phyloP scores from a whole-genome alignment of 176 grass and related monocot species.

The Carex kokanica region DNA sequence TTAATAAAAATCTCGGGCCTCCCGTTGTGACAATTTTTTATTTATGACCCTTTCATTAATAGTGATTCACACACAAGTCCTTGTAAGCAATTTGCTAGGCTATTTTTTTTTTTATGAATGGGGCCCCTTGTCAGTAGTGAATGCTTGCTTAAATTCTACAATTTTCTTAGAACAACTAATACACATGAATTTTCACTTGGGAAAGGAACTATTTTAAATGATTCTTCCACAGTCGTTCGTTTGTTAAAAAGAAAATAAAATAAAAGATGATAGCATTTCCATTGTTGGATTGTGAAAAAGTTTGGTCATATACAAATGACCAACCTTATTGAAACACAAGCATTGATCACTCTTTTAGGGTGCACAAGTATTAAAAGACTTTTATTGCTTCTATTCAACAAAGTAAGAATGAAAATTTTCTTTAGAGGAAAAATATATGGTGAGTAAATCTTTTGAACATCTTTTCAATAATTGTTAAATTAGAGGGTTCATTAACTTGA shows the following conservation, averaged over 20 bases:
- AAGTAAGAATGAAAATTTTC: neutral
- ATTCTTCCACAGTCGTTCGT: neutral
- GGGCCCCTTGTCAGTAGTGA: neutral
- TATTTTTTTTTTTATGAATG: neutral
- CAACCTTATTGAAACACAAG: neutral
- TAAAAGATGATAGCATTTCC: neutral
- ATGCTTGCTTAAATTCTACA: neutral
- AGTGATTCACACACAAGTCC: neutral
- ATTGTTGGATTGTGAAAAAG: slow-evolving; percentile 10
- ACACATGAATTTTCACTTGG: neutral
- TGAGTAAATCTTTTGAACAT: neutral
- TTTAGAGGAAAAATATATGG: neutral
- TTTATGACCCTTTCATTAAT: neutral
- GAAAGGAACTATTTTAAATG: neutral
- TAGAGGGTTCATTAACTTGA: neutral
- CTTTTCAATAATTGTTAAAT: neutral
- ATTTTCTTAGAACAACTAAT: neutral
- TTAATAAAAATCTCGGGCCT: too few relatives aligned
- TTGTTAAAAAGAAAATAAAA: neutral
- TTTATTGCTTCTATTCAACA: neutral
- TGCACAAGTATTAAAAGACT: neutral
- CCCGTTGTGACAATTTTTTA: neutral
- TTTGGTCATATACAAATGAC: neutral
- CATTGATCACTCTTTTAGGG: neutral
- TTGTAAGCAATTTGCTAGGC: neutral